phyloP scores from a whole-genome alignment of 192 early-diverging fungal species.

The Coemansia sp. region DNA sequence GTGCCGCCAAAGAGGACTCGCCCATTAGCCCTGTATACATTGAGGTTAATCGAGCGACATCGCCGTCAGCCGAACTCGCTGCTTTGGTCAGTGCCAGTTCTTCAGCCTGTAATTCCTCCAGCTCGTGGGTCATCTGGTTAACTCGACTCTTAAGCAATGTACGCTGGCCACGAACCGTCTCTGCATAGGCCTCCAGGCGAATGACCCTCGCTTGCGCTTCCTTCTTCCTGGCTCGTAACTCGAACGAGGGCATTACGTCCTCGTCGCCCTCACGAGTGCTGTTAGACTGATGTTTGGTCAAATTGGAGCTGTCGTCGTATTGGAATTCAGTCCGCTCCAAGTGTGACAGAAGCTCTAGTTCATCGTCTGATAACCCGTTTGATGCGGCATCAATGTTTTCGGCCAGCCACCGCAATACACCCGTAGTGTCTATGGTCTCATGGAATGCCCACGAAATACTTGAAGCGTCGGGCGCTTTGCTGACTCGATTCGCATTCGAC shows the following conservation, averaged over 20 bases:
- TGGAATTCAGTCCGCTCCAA: slow-evolving; percentile 32
- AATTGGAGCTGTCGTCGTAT: neutral
- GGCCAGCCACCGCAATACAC: slow-evolving; percentile 39
- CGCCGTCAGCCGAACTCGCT: slow-evolving; percentile 25
- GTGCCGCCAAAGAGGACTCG: slow-evolving; percentile 30
- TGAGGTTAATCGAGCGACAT: slow-evolving; percentile 30
- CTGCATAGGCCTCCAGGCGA: slow-evolving; percentile 16
- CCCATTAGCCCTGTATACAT: slow-evolving; percentile 30
- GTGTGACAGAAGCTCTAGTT: slow-evolving; percentile 40
- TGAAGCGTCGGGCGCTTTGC: slow-evolving; percentile 14
- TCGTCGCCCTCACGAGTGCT: neutral
- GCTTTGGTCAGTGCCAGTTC: slow-evolving; percentile 27
- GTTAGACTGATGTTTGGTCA: neutral
- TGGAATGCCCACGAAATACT: slow-evolving; percentile 55
- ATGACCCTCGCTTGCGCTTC: slow-evolving; percentile 6
- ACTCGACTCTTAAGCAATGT: slow-evolving; percentile 19
- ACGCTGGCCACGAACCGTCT: slow-evolving; percentile 22
- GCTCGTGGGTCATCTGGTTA: slow-evolving; percentile 31
- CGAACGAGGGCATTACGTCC: slow-evolving; percentile 19
- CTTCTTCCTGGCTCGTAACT: slow-evolving; percentile 14
- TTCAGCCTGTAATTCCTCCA: slow-evolving; percentile 29
- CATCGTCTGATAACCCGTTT: slow-evolving; percentile 34
- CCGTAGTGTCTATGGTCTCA: slow-evolving; percentile 39
- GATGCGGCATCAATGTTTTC: slow-evolving; percentile 30
- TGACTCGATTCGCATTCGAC: neutral